Evolutionary conservation across 2,329 filamentous ascomycete genomes (phyloP), one percentile per base, ranked within the genome.

Genomic region (Alternaria rosae): DNA sequence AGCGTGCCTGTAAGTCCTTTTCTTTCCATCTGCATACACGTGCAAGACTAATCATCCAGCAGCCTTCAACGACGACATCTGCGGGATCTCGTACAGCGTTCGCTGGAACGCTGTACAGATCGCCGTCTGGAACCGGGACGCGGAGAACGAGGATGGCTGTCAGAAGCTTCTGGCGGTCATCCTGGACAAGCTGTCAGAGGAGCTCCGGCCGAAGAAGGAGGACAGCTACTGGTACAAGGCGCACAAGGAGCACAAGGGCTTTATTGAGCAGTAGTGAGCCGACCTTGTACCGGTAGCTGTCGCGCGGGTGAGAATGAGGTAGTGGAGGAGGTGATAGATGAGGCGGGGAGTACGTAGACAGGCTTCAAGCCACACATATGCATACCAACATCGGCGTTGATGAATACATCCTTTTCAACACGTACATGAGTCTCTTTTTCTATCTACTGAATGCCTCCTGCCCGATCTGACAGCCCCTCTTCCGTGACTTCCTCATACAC

Each of bases 121-220:
- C 77, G 91, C 92, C 70, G 88, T 98, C 74, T 98, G 94, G 94
- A 95, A 97, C 82, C 92, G 95, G 65, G 91, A 97, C 74, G 89
- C 90, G 21, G 89, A 88, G 62, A 93, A 95, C 80, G 85, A 92
- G 74, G 88, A 87, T 70, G 95, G 93, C 6, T 87, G 95, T 70
- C 89, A 94, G 76, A 87, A 85, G 66, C 85, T 97, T 62, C 85
- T 94, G 51, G 82, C 87, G 65, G 90, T 88, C 50, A 89, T 97
- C 54, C 83, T 97, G 50, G 86, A 89, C 54, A 88, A 92, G 68
- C 83, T 97, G 28, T 90, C 90, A 6, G 82, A 85, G 1, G 91
- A 95, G 76, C 82, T 97, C 68, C 85, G 85, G 61, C 92, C 92
- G 41, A 91, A 91, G 82, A 80, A 84, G 35, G 70, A 73, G 59